Evolutionary conservation across 768 basidiomycete genomes (phyloP), one percentile per base, ranked within the genome.

Genomic region (Pisolithus sp.): DNA sequence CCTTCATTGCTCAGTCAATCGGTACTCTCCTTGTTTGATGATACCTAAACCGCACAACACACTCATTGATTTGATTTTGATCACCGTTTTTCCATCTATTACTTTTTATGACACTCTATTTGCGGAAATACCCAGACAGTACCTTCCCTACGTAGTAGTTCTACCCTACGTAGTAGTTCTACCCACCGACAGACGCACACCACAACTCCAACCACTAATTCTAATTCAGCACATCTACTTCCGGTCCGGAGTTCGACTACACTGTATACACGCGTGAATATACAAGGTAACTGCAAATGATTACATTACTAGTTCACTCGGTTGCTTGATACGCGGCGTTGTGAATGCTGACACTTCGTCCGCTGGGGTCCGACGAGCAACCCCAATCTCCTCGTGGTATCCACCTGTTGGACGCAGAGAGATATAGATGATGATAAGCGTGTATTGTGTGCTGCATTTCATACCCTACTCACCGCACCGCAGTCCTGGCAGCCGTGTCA

Each of bases 331-430:
- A 96, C 12, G 96, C 95, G 46, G 91, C 84, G 60, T 86, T 90
- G 77, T 99, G 96, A 62, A 98, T 97, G 69, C 81, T 86, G 64
- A 98, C 95, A 56, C 90, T 93, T 46, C 96, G 78, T 28, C 96
- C 96, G 56, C 91, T 93, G 28, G 96, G 96, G 68, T 99, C 96
- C 28, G 90, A 72, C 3, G 89, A 76, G 64, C 95, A 96, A 51
- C 95, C 95, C 95, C 95, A 99, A 68, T 97, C 95, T 51, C 85
- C 88, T 60, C 91, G 85, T 45, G 93, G 93, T 68, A 93, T 86
- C 93, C 92, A 94, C 56, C 88, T 88, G 46, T 47, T 47, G 8
- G 66, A n/a, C n/a, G 47, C 55, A 30, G 56, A 28, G 20, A 8
- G 24, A 20, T 15, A 17, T 17, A 46, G 23, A 46, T 68, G 46